A percentile compares a stretch with the other conserved stretches of the same genome.
phyloP scores from a whole-genome alignment of 148 eudicot species.

The Nyssa sinensis region DNA sequence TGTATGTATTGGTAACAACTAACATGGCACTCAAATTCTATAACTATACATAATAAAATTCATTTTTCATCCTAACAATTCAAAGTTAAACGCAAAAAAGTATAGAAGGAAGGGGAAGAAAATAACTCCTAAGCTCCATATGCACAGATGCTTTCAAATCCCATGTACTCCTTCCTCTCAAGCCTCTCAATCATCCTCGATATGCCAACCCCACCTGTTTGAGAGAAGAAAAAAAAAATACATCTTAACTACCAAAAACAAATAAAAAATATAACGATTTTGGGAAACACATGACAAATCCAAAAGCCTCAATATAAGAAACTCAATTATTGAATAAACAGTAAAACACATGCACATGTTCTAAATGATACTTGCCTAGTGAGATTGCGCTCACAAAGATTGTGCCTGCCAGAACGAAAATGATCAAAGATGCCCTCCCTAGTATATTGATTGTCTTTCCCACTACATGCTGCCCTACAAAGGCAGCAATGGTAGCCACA shows the following conservation, averaged over 20 bases:
- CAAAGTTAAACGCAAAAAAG: no score
- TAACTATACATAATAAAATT: no score
- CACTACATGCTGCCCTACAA: constrained; percentile 55
- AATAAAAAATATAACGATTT: no score
- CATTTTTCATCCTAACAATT: no score
- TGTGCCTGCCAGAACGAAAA: constrained; percentile 61
- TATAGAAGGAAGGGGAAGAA: no score
- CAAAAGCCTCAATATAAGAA: background rate
- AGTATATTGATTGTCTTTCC: constrained; percentile 46
- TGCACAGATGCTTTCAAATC: constrained; percentile 43
- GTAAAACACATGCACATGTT: background rate
- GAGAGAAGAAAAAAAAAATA: background rate
- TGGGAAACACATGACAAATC: background rate
- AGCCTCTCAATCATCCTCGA: constrained; percentile 30
- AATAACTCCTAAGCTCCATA: constrained; percentile 12
- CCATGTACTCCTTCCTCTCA: constrained; percentile 43
- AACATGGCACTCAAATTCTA: no score
- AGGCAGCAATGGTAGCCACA: constrained; percentile 62
- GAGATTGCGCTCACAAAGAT: constrained; percentile 62
- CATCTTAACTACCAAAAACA: background rate
- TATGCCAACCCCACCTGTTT: constrained; percentile 47
- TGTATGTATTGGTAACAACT: no score
- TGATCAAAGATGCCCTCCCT: constrained; percentile 65
- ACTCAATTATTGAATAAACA: background rate
- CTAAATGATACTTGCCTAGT: constrained; percentile 36